A percentile compares a stretch with the other conserved stretches of the same genome.
Evolutionary conservation across 805 yeast species (phyloP).

Genomic region (Ogataea trehaloabstinens): DNA sequence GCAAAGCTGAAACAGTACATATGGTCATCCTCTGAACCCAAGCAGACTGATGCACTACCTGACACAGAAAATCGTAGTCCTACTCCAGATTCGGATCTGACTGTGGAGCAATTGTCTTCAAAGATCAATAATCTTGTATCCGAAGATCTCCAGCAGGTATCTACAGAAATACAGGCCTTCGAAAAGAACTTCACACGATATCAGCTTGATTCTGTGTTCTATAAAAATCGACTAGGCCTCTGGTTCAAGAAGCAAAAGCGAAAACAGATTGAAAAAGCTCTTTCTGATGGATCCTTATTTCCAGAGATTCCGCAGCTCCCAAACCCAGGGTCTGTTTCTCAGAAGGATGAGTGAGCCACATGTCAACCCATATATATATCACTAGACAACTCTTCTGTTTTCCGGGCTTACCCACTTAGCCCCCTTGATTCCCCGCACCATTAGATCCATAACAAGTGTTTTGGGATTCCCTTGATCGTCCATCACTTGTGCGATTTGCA

Average conservation of each 20-base stretch:
- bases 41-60: conserved; percentile 2
- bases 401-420: conserved; percentile 30
- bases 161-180: conserved; percentile 17
- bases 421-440: conserved; percentile 39
- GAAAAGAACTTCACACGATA: conserved; percentile 36
- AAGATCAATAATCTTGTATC: conserved; percentile 9
- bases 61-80: conserved; percentile 1
- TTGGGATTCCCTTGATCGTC: conserved; percentile 25
- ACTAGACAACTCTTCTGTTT: conserved; percentile 2
- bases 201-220: conserved; percentile 40
- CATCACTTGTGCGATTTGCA: conserved; percentile 32
- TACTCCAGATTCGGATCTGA: conserved; percentile 5
- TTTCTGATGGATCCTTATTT: conserved; percentile 38
- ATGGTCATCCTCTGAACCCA: conserved; percentile 12
- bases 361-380: not conserved
- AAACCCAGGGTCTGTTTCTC: too few species aligned
- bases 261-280: conserved; percentile 31
- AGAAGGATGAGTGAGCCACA: too few species aligned
- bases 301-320: conserved; percentile 34
- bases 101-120: conserved; percentile 7
- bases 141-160: conserved; percentile 5
- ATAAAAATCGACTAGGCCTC: conserved; percentile 38
- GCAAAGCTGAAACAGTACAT: conserved; percentile 25
- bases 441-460: conserved; percentile 34
- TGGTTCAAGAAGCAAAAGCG: conserved; percentile 34